Evolutionary conservation across 257 asterid genomes (phyloP).

Genomic region (Fraxinus quadrangulata): DNA sequence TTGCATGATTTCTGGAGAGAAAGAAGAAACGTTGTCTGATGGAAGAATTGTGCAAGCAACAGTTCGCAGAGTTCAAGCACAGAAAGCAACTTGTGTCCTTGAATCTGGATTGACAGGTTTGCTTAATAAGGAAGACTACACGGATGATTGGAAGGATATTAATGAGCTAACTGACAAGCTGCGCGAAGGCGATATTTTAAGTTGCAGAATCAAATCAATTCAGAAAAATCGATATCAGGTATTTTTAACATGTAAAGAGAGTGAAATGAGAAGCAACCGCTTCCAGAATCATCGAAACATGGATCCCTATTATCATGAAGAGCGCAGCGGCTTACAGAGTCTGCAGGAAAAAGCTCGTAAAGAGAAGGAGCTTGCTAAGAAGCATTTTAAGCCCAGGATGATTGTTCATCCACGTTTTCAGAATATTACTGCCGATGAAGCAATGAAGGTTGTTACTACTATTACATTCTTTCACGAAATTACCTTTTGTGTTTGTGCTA

Average conservation of each 20-base stretch:
- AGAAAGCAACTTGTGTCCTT: conserved; percentile 67
- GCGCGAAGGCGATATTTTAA: conserved; percentile 79
- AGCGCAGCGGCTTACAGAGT: conserved; percentile 51
- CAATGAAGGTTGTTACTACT: conserved; percentile 52
- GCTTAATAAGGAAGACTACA: conserved; percentile 74
- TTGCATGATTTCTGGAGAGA: conserved; percentile 87
- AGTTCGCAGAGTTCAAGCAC: conserved; percentile 80
- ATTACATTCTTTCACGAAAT: background rate
- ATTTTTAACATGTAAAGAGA: conserved; percentile 68
- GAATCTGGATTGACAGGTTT: conserved; percentile 93
- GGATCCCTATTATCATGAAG: conserved; percentile 86
- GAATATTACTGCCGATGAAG: conserved; percentile 87
- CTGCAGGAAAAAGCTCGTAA: conserved; percentile 74
- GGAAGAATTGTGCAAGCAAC: conserved; percentile 94
- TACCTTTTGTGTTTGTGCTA: conserved; percentile 12
- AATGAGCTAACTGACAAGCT: conserved; percentile 73
- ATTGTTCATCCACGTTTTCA: conserved; percentile 88
- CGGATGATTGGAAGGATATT: conserved; percentile 69
- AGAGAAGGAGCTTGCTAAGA: conserved; percentile 82
- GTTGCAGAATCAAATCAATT: conserved; percentile 77
- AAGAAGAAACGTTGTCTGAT: conserved; percentile 77
- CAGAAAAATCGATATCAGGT: conserved; percentile 87
- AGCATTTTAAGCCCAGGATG: conserved; percentile 88
- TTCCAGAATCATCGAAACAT: conserved; percentile 41
- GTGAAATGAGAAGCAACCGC: conserved; percentile 70